Evolutionary conservation across 2,329 filamentous ascomycete species (phyloP), one percentile per base, ranked within the genome.

Genomic region (Talaromyces verruculosus): DNA sequence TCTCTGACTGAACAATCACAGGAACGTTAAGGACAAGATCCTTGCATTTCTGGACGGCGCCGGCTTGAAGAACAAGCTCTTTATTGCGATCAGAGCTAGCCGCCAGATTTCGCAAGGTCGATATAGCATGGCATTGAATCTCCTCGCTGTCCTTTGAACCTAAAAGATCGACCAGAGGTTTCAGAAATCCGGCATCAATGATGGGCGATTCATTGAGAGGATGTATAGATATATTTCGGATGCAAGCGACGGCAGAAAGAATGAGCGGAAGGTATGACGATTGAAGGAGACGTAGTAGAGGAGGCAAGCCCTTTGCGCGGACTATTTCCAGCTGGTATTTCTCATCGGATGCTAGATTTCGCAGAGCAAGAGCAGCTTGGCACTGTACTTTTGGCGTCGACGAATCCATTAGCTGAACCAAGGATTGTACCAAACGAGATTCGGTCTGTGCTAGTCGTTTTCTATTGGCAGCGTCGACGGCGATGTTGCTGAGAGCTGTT

Each of bases 311-410:
- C 70, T 91, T 89, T 49, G 93, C 91, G 68, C 93, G 89, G 45
- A 99, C 95, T 72, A 99, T 98, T 75, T 99, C 95, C 59, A 99
- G 87, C 80, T 99, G 95, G 75, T 99, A 99, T 77, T 97, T 97
- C 78, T 99, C 95, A 76, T 99, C 95, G 15, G 95, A 99, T 4
- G 95, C 95, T 61, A 99, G 84, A 76, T 99, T 99, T 73, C 95
- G 88, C 61, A 99, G 87, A 30, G 95, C 95, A 51, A 99, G 83
- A 25, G 95, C 95, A 63, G 95, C 95, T 82, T 99, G 95, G 76
- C 95, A 98, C 79, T 99, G 95, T 11, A 99, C 95, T 79, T 98
- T 99, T 58, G 93, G 93, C 1, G 94, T 97, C 19, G 92, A 93
- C 0, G 94, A 97, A 76, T 97, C 94, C 93, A 98, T 99, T 30